Percentiles rank a stretch among this genome's conserved stretches.
These are phyloP conservation scores for Ophiocordyceps camponoti-rufipedis DNA, from an alignment of 2,329 filamentous ascomycete genomes.

Conservation along the genomic window DNA sequence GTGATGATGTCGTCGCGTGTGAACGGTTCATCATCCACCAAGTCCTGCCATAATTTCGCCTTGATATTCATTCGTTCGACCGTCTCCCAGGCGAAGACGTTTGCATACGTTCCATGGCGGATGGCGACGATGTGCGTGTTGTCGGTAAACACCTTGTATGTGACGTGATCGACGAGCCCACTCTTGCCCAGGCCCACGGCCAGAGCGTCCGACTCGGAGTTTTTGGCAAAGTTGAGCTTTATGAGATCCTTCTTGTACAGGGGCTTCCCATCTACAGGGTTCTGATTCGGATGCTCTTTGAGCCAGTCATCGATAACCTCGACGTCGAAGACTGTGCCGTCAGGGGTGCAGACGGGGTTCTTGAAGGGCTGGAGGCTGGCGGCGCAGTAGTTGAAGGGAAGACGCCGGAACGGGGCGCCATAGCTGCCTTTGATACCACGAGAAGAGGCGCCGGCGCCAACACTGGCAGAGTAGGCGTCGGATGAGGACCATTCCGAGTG, in stretches of 20 bases:
- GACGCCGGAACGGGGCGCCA: conserved; percentile 54
- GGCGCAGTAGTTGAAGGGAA: conserved; percentile 97
- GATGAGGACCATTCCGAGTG: conserved; percentile 94
- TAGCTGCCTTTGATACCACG: conserved; percentile 20
- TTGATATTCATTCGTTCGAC: conserved; percentile 93
- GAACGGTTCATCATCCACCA: conserved; percentile 78
- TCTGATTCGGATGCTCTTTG: conserved; percentile 70
- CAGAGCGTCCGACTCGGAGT: conserved; percentile 47
- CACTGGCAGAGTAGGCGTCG: conserved; percentile 72
- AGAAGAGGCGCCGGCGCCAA: conserved; percentile 45
- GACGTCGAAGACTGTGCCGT: conserved; percentile 85
- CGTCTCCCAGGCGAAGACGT: conserved; percentile 94
- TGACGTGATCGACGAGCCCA: conserved; percentile 90
- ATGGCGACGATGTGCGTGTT: conserved; percentile 94
- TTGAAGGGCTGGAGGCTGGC: conserved; percentile 89
- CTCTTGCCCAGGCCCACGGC: conserved; percentile 32
- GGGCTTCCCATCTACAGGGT: conserved; percentile 69
- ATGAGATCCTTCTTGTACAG: conserved; percentile 71
- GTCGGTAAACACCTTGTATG: conserved; percentile 93
- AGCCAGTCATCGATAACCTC: conserved; percentile 91
- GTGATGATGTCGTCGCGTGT: conserved; percentile 85
- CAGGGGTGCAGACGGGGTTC: conserved; percentile 77
- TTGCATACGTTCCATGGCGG: conserved; percentile 62
- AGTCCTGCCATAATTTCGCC: conserved; percentile 84
- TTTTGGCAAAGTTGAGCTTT: conserved; percentile 80